phyloP scores from a whole-genome alignment of 805 yeast species.

The Pichia eremophila region DNA sequence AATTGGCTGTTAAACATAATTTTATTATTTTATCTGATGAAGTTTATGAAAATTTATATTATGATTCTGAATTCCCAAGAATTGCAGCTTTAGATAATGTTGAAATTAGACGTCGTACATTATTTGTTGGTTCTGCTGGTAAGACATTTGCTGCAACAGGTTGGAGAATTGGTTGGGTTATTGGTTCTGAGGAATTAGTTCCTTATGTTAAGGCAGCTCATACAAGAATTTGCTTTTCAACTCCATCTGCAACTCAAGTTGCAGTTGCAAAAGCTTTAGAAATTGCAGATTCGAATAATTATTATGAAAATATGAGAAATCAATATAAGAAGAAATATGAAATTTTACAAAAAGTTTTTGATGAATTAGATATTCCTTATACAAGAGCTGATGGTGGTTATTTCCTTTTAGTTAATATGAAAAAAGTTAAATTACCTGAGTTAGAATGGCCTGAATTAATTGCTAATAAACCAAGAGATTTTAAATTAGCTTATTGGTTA shows the following conservation, averaged over 20 bases:
- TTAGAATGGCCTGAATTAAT: slow-evolving; percentile 58
- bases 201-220: slow-evolving; percentile 82
- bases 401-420: slow-evolving; percentile 79
- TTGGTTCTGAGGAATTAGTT: slow-evolving; percentile 76
- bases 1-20: slow-evolving; percentile 77
- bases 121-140: slow-evolving; percentile 96
- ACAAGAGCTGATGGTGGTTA: slow-evolving; percentile 91
- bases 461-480: slow-evolving; percentile 65
- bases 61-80: slow-evolving; percentile 56
- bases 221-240: slow-evolving; percentile 85
- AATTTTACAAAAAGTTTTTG: slow-evolving; percentile 68
- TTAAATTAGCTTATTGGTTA: slow-evolving; percentile 85
- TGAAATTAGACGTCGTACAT: slow-evolving; percentile 67
- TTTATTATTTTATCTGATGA: slow-evolving; percentile 82
- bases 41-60: slow-evolving; percentile 87
- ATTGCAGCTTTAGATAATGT: slow-evolving; percentile 68
- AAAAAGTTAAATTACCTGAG: slow-evolving; percentile 70
- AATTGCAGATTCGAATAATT: slow-evolving; percentile 47
- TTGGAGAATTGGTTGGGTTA: slow-evolving; percentile 96
- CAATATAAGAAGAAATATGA: slow-evolving; percentile 65
- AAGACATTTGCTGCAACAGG: slow-evolving; percentile 98
- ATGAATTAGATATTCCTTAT: slow-evolving; percentile 81
- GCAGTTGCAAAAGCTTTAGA: slow-evolving; percentile 76
- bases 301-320: slow-evolving; percentile 60
- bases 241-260: slow-evolving; percentile 88